Evolutionary conservation across 371 early-diverging fungal species (phyloP), one percentile per base, ranked within the genome.

Genomic region (Gilbertella persicaria): DNA sequence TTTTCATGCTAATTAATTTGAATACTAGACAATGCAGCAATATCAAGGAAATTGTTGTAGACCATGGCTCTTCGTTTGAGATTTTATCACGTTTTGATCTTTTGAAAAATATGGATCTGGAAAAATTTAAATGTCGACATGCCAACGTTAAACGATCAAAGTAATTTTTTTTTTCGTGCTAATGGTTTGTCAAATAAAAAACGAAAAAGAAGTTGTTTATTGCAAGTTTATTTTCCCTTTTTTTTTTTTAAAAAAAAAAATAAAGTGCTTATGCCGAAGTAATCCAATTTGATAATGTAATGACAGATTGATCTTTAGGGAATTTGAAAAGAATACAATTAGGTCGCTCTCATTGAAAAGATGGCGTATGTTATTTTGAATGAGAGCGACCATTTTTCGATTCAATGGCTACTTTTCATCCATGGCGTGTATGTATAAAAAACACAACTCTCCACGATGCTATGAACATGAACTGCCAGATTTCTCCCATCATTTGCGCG

Each of bases 261-360:
- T 23, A 47, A 47, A 49, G 49, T 49, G 38, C 49, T 49, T 37
- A 49, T 24, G 38, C 49, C 49, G 23, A 37, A 49, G 38, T 24
- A 49, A 37, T 49, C 49, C 39, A 49, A 38, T 49, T 49, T 49
- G 49, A 38, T 49, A 37, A 17, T 51, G 41, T 51, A 42, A 51
- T 51, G 42, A 51, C 52, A 51, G 4, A 17, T 50, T 50, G 23
- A 48, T 48, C 36, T 48, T 48, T 48, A 20, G 71, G 12, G 65
- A 64, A 37, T 73, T 73, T 50, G 73, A 72, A 49, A 73, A 69
- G 53, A 63, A 75, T 26, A 82, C 51, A 51, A 51, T 51, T 51
- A 51, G 51, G 51, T 51, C 41, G 41, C 40, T 51, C 51, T 51
- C 29, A 29, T 45, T 45, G 45, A 45, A 45, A 45, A 45, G 45